Base-by-base conservation (phyloP, 768 basidiomycete genomes). In the Russula griseocarnosa region DNA sequence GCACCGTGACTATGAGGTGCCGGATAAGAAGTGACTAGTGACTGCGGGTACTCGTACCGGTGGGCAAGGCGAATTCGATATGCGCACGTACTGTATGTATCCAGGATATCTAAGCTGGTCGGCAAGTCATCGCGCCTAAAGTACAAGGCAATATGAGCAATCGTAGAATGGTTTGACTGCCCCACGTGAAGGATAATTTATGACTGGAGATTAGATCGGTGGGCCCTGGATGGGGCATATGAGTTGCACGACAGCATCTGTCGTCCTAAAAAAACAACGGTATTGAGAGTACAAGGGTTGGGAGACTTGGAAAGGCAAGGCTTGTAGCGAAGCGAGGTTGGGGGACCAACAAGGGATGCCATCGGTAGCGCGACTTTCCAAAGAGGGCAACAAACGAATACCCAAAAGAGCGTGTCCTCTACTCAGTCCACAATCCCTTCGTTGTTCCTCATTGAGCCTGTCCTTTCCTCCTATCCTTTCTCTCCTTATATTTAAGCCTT, bases 391-490 rank as follows among this genome's bases (percentile, higher is more conserved):
- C 67, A 68, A 68, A 66, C 67, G 61, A 62, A 59, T 55, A 32
- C 51, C 67, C 67, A 66, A 66, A 62, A 66, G 30, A 28, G 67
- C 56, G 44, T 26, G 44, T 28, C 57, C 38, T 10, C 18, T 20
- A 14, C 20, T 3, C 1, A 1, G 40, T 32, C 18, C 30, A 52
- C 28, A 18, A 18, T 26, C 55, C 38, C 24, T 58, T 46, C 66
- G 66, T 67, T 67, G 65, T 62, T 68, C 67, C 49, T 46, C 65
- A 56, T 68, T 24, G 3, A 68, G 67, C 66, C n/a, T 55, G 51
- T 47, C 59, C 57, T 52, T 52, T 61, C 30, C 58, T 58, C 60
- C 54, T n/a, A 24, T 56, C 56, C 24, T 52, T 58, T 13, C 52
- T 32, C 63, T 60, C 61, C 44, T 68, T 67, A 58, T 68, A 68